Evolutionary conservation across 2,329 filamentous ascomycete species (phyloP).

Genomic region (Rhinocladiella similis): DNA sequence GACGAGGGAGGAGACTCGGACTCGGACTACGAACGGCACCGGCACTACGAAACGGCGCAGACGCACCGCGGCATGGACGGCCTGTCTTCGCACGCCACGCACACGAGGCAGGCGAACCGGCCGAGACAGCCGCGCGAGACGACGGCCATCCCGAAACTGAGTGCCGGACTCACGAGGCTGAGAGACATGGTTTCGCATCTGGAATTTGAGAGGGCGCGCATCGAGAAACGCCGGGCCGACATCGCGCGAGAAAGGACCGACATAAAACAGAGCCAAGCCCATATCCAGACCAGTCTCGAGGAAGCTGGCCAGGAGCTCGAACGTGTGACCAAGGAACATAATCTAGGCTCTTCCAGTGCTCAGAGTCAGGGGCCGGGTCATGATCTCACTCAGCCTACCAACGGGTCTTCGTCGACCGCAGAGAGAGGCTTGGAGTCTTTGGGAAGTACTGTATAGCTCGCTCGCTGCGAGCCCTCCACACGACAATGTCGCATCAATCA

Average conservation of each 20-base stretch:
- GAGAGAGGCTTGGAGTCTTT: conserved; percentile 22
- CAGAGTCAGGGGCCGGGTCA: not conserved
- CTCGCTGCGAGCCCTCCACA: no score
- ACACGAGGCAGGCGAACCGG: conserved; percentile 18
- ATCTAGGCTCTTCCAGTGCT: not conserved
- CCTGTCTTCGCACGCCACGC: conserved; percentile 34
- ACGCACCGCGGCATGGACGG: conserved; percentile 84
- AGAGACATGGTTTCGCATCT: conserved; percentile 22
- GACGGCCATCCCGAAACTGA: conserved; percentile 26
- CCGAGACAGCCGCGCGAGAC: conserved; percentile 26
- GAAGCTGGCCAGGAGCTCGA: conserved; percentile 26
- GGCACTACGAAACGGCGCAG: conserved; percentile 85
- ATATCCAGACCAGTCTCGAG: conserved; percentile 25
- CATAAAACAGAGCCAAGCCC: conserved; percentile 19
- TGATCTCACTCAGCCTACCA: no score
- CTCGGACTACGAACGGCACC: conserved; percentile 63
- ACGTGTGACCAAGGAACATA: conserved; percentile 16
- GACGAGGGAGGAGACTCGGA: conserved; percentile 56
- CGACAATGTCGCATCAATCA: no score
- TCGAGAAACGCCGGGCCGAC: conserved; percentile 22
- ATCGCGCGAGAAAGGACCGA: conserved; percentile 21
- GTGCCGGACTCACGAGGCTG: conserved; percentile 22
- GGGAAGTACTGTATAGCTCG: no score
- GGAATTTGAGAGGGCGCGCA: conserved; percentile 18
- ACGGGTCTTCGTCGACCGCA: not conserved